Percentiles rank a stretch among this genome's conserved stretches.
These are phyloP conservation scores for Chlorociboria aeruginascens DNA, from an alignment of 495 filamentous ascomycete genomes.

Conservation along the genomic window DNA sequence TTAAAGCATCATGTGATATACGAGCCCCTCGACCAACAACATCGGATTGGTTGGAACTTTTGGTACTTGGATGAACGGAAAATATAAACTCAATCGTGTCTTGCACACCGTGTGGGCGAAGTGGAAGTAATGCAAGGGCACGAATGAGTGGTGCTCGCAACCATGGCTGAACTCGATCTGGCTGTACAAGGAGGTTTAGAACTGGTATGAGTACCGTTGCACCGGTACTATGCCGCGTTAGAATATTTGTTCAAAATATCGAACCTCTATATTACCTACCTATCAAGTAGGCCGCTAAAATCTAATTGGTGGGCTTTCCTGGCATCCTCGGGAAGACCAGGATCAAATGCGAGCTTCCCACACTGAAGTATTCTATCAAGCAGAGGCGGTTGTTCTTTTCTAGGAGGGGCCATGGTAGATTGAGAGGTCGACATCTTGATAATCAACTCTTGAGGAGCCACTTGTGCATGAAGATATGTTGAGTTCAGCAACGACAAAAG, in stretches of 20 bases:
- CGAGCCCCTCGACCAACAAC: conserved; percentile 36
- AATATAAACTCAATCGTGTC: conserved; percentile 62
- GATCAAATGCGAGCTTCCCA: conserved; percentile 17
- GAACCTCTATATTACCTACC: conserved; percentile 7
- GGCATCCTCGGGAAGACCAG: conserved; percentile 8
- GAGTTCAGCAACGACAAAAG: neutral
- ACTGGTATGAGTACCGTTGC: conserved; percentile 32
- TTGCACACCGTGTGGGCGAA: conserved; percentile 53
- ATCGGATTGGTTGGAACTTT: conserved; percentile 10
- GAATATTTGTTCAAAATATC: neutral
- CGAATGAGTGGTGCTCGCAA: conserved; percentile 41
- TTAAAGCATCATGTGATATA: conserved; percentile 62
- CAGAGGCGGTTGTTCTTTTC: conserved; percentile 6
- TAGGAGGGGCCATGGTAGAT: neutral
- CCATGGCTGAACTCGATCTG: conserved; percentile 31
- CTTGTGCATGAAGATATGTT: neutral
- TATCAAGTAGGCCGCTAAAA: conserved; percentile 9
- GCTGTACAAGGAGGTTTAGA: conserved; percentile 34
- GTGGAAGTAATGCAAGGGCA: conserved; percentile 47
- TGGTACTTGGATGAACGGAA: conserved; percentile 35
- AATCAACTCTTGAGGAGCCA: too few relatives aligned
- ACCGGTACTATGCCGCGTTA: conserved; percentile 22
- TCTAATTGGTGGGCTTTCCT: conserved; percentile 3
- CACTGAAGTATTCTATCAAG: conserved; percentile 13
- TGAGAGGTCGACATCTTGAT: too few relatives aligned